phyloP scores from a whole-genome alignment of 1,139 yeast genomes.

The Geotrichum klebahnii region DNA sequence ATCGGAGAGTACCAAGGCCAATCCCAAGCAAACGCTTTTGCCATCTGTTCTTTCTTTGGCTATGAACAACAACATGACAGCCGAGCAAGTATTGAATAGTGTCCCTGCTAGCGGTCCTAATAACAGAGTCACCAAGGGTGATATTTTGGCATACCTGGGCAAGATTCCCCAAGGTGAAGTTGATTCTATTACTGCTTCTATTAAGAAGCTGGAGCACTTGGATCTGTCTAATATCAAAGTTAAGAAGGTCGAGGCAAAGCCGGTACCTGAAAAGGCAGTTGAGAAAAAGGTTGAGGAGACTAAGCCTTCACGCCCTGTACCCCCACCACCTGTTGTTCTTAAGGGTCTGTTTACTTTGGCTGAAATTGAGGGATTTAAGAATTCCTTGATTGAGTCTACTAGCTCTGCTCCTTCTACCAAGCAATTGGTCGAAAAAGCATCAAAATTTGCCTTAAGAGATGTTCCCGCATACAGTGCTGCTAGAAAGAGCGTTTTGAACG shows the following conservation, averaged over 20 bases:
- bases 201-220: constrained; percentile 58
- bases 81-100: constrained; percentile 62
- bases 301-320: constrained; percentile 15
- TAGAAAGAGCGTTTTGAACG: constrained; percentile 48
- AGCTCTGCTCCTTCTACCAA: constrained; percentile 33
- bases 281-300: constrained; percentile 13
- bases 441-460: constrained; percentile 40
- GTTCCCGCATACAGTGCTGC: constrained; percentile 45
- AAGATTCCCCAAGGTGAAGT: constrained; percentile 56
- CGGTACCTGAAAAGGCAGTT: constrained; percentile 19
- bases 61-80: constrained; percentile 56
- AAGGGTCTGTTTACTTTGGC: constrained; percentile 17
- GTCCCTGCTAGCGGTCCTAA: constrained; percentile 85
- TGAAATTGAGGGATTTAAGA: constrained; percentile 27
- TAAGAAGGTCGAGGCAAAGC: constrained; percentile 37
- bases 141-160: constrained; percentile 80
- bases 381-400: constrained; percentile 36
- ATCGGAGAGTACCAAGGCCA: constrained; percentile 42
- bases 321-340: constrained; percentile 19
- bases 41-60: constrained; percentile 79
- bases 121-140: constrained; percentile 86
- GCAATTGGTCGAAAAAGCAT: constrained; percentile 41
- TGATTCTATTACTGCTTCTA: constrained; percentile 50
- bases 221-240: constrained; percentile 71
- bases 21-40: constrained; percentile 60